phyloP scores from a whole-genome alignment of 139 green algal species.

The Axilococcus clingmanii region DNA sequence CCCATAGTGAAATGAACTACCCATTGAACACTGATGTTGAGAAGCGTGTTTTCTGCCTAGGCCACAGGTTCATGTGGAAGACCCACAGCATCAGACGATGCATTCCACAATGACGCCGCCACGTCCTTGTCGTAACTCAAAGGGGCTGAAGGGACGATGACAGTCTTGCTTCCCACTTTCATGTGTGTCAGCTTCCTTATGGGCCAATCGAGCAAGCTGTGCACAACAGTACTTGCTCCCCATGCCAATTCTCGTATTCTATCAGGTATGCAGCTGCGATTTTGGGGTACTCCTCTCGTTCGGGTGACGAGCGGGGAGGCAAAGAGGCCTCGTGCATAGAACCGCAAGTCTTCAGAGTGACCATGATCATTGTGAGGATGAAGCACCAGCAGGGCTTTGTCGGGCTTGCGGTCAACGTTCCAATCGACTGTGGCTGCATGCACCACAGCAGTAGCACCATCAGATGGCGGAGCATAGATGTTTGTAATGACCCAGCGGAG shows the following conservation, averaged over 20 bases:
- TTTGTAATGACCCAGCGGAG: constrained; percentile 47
- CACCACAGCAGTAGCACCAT: constrained; percentile 47
- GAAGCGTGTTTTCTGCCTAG: too few species aligned
- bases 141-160: constrained; percentile 29
- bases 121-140: constrained; percentile 47
- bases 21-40: too few species aligned
- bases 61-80: constrained; percentile 32
- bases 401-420: background rate
- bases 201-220: constrained; percentile 47
- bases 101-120: constrained; percentile 48
- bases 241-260: constrained; percentile 19
- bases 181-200: constrained; percentile 27
- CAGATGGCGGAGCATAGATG: constrained; percentile 51
- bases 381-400: background rate
- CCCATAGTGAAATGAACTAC: background rate
- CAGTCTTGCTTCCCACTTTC: constrained; percentile 20
- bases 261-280: constrained; percentile 3
- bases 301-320: constrained; percentile 26
- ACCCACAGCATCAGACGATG: constrained; percentile 29
- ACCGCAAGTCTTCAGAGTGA: constrained; percentile 21
- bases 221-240: constrained; percentile 18
- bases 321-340: constrained; percentile 69
- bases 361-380: too few species aligned
- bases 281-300: background rate
- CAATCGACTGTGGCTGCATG: constrained; percentile 48